Evolutionary conservation across 1,284 basidiomycete genomes (phyloP).

Genomic region (Neonothopanus nambi): DNA sequence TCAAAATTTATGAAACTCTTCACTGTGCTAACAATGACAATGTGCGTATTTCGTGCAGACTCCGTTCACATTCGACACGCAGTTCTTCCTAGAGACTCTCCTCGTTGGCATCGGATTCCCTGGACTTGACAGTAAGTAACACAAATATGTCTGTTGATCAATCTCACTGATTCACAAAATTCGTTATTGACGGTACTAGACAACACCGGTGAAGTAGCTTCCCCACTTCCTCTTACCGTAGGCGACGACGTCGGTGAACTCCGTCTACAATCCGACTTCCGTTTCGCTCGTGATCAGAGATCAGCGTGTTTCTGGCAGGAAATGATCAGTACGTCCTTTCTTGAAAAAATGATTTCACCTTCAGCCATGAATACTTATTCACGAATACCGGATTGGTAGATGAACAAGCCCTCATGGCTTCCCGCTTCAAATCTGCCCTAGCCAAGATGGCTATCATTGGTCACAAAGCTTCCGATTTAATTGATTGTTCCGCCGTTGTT

Average conservation of each 20-base stretch:
- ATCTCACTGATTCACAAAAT: not conserved
- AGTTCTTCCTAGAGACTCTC: constrained; percentile 42
- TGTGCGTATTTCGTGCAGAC: constrained; percentile 24
- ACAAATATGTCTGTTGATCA: not conserved
- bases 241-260: constrained; percentile 31
- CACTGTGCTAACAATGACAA: no score
- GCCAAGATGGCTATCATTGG: constrained; percentile 28
- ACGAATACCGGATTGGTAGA: no score
- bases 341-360: no score
- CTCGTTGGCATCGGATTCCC: constrained; percentile 33
- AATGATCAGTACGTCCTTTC: constrained; percentile 32
- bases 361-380: not conserved
- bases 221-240: constrained; percentile 24
- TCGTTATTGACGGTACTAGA: not conserved
- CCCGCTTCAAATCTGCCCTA: constrained; percentile 30
- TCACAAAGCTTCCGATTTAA: constrained; percentile 21
- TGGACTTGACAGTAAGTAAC: constrained; percentile 33
- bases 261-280: constrained; percentile 40
- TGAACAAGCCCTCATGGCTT: constrained; percentile 31
- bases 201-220: constrained; percentile 31
- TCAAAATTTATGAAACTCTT: no score
- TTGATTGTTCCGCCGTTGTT: constrained; percentile 32
- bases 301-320: constrained; percentile 39
- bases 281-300: constrained; percentile 31
- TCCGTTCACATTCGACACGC: constrained; percentile 36